A percentile compares a stretch with the other conserved stretches of the same genome.
Evolutionary conservation across 331 rosid species (phyloP).

Genomic region (Rosa hybrid): DNA sequence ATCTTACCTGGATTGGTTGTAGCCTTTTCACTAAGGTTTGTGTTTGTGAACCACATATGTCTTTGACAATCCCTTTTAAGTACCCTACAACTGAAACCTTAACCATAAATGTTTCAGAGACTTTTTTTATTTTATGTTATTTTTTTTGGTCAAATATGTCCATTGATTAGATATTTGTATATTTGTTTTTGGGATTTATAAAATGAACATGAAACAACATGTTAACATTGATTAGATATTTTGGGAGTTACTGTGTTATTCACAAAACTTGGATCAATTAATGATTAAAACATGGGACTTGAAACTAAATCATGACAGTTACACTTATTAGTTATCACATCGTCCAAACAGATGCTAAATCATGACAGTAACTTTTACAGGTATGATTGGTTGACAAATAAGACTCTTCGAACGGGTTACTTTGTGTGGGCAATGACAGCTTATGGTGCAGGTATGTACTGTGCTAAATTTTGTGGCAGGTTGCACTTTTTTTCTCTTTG

Average conservation of each 20-base stretch:
- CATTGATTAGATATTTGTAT: background rate
- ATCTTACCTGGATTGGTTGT: conserved; percentile 94
- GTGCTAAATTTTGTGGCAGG: background rate
- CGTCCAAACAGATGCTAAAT: background rate
- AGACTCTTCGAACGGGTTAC: conserved; percentile 77
- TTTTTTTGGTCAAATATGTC: background rate
- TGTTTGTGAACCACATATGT: conserved; percentile 20
- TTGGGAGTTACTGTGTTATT: background rate
- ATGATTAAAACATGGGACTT: conserved; percentile 15
- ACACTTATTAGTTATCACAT: background rate
- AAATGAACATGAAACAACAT: too few species aligned
- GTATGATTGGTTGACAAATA: conserved; percentile 94
- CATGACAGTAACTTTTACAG: conserved; percentile 37
- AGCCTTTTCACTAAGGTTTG: conserved; percentile 89
- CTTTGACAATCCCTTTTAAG: conserved; percentile 2
- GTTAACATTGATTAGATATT: background rate
- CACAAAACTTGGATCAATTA: background rate
- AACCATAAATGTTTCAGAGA: background rate
- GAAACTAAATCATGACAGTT: background rate
- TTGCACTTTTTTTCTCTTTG: background rate
- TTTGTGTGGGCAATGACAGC: conserved; percentile 98
- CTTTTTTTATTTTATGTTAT: background rate
- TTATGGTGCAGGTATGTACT: conserved; percentile 85
- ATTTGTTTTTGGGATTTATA: background rate
- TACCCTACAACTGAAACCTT: background rate